Evolutionary conservation across 1,284 basidiomycete species (phyloP), one percentile per base, ranked within the genome.

Genomic region (Gastroboletus turbinatus): DNA sequence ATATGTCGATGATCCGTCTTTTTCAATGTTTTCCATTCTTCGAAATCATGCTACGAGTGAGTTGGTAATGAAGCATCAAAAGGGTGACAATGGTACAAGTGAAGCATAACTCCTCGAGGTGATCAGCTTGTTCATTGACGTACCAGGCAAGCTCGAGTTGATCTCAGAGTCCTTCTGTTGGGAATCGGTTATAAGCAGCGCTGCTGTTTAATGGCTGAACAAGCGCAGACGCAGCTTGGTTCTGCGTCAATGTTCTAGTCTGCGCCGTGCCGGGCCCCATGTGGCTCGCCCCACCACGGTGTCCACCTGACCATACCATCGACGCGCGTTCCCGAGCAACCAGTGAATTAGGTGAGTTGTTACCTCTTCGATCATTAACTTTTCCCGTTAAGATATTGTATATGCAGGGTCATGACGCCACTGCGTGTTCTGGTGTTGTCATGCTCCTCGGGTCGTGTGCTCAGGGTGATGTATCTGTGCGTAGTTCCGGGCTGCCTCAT

Each of bases 381-480:
- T 49, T 48, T 54, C 43, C 48, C 9, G 43, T 50, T n/a, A 44
- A 51, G 47, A 53, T 46, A 11, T 23, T 13, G 46, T 63, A 48
- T 46, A 8, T 25, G 44, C 44, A 68, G 55, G 60, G 59, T 39
- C 56, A 55, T 60, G 56, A 63, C 59, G 67, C 67, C 60, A 60
- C 67, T 60, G 62, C 64, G 43, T 70, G 66, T 65, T 66, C 38
- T 53, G 29, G 42, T 56, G 36, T 49, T 46, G 49, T 47, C 56
- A 56, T 58, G 38, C 39, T 33, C 46, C 46, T 44, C 48, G 44
- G 8, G 50, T 44, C 53, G 48, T 63, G 51, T 47, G 35, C 44
- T 65, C 64, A 68, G 67, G 64, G 64, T 57, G 50, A 53, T 53
- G 52, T 45, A 33, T 50, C 46, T 48, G 59, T 67, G 66, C 57